Percentiles rank a stretch among this genome's conserved stretches.
Evolutionary conservation across 306 rosid genomes (phyloP).

Genomic region (Fragaria nilgerrensis): DNA sequence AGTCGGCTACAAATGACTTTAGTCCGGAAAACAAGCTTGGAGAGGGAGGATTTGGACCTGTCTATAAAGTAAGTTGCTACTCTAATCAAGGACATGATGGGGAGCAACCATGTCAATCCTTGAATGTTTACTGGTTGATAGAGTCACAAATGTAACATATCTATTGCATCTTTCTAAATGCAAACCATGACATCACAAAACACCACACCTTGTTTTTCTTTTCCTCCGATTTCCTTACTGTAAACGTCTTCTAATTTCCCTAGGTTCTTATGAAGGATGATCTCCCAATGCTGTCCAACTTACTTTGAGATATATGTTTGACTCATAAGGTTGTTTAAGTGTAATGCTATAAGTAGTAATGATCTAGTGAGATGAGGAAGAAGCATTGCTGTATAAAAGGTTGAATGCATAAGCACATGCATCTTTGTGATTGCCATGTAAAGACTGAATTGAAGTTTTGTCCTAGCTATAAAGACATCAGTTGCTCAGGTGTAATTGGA

Average conservation of each 20-base stretch:
- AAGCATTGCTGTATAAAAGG: not conserved
- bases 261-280: not conserved
- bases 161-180: not conserved
- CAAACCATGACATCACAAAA: not conserved
- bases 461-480: not conserved
- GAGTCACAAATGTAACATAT: not conserved
- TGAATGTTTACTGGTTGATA: not conserved
- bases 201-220: not conserved
- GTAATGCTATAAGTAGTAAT: not conserved
- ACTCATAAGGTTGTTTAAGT: not conserved
- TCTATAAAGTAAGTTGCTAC: slow-evolving; percentile 48
- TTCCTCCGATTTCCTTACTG: no score
- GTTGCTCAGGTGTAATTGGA: not conserved
- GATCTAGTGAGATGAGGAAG: not conserved
- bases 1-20: slow-evolving; percentile 64
- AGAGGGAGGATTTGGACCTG: slow-evolving; percentile 93
- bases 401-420: not conserved
- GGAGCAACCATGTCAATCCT: not conserved
- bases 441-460: not conserved
- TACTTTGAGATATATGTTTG: not conserved
- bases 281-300: not conserved
- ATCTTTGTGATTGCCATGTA: not conserved
- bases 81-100: not conserved
- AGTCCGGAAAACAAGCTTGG: slow-evolving; percentile 59
- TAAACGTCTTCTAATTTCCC: not conserved